Conservation (phyloP, 2,329 filamentous ascomycete genomes). For the Aspergillus sojae region DNA sequence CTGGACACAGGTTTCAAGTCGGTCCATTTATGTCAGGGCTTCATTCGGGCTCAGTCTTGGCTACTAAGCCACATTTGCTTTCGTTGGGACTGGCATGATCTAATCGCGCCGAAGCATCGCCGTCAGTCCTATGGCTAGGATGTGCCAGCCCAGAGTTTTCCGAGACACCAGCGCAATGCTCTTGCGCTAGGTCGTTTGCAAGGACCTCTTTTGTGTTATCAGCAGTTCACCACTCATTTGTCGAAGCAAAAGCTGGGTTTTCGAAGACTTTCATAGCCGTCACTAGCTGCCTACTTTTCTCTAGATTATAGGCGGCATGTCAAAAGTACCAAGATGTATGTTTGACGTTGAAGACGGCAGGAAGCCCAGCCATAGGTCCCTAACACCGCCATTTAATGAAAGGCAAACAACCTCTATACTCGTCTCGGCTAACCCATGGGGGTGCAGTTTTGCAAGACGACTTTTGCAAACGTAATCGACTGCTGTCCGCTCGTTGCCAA, state of each 20-base stretch:
- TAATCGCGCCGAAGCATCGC: slow-evolving; percentile 8
- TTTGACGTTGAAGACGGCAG: slow-evolving; percentile 28
- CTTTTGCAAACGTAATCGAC: slow-evolving; percentile 37
- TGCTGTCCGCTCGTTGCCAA: slow-evolving; percentile 24
- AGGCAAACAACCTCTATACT: slow-evolving; percentile 34
- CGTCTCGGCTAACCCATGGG: slow-evolving; percentile 21
- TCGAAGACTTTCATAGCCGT: neutral
- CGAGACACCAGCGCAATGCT: slow-evolving; percentile 19
- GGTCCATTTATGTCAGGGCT: slow-evolving; percentile 14
- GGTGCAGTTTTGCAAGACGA: slow-evolving; percentile 21
- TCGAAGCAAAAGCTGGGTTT: neutral
- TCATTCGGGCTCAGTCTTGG: slow-evolving; percentile 12
- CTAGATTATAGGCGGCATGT: slow-evolving; percentile 3
- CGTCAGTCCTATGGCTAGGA: slow-evolving; percentile 8
- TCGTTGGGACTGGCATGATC: slow-evolving; percentile 12
- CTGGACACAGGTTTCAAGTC: slow-evolving; percentile 17
- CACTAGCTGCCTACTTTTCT: neutral
- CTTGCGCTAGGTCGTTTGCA: slow-evolving; percentile 21
- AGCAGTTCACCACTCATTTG: neutral
- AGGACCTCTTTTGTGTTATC: neutral
- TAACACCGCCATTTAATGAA: slow-evolving; percentile 13
- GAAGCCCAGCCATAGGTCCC: slow-evolving; percentile 27
- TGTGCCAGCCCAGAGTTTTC: slow-evolving; percentile 12
- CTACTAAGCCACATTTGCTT: slow-evolving; percentile 14
- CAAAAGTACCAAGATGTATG: slow-evolving; percentile 27